phyloP scores from a whole-genome alignment of 2,329 filamentous ascomycete genomes.

The Sporothrix inflata region DNA sequence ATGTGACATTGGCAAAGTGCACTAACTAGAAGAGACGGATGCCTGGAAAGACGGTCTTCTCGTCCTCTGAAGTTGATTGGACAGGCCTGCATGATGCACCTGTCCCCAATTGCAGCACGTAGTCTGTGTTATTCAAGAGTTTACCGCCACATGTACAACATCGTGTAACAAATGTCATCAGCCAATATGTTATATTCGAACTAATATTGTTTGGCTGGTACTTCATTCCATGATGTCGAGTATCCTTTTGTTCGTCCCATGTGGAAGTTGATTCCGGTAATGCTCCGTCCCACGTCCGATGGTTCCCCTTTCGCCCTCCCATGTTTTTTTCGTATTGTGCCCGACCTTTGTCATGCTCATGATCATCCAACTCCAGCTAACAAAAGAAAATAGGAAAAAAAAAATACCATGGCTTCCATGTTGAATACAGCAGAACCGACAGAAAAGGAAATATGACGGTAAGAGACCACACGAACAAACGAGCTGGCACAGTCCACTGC shows the following conservation, averaged over 20 bases:
- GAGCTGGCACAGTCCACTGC: not conserved
- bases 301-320: not conserved
- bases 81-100: not conserved
- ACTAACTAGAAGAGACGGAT: too few relatives aligned
- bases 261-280: constrained; percentile 13
- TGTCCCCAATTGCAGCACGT: not conserved
- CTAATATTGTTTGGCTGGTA: not conserved
- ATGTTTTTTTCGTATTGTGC: not conserved
- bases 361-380: constrained; percentile 6
- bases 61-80: not conserved
- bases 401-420: constrained; percentile 13
- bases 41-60: too few relatives aligned
- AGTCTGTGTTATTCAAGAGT: not conserved
- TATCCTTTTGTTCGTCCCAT: constrained; percentile 1
- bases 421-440: constrained; percentile 20
- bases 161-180: not conserved
- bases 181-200: not conserved
- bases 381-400: not conserved
- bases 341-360: not conserved
- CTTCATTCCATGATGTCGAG: not conserved
- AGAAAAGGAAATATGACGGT: not conserved
- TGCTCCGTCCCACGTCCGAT: not conserved
- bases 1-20: too few relatives aligned
- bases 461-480: not conserved
- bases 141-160: not conserved